A percentile compares a stretch with the other conserved stretches of the same genome.
phyloP scores from a whole-genome alignment of 192 early-diverging fungal species.

The Nowakowskiella sp. region DNA sequence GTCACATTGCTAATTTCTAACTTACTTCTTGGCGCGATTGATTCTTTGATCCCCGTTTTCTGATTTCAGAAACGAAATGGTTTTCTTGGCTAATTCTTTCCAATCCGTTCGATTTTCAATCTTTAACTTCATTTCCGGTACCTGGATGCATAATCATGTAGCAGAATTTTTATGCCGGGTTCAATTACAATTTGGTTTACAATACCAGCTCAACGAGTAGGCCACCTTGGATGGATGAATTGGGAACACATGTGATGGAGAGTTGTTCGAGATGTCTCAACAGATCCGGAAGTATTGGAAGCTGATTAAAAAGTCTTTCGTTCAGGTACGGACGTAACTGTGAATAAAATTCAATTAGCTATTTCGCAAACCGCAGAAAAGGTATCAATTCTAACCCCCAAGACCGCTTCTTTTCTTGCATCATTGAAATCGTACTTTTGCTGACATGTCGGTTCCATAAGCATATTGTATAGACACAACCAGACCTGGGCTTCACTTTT shows the following conservation, averaged over 20 bases:
- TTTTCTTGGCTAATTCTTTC: constrained; percentile 11
- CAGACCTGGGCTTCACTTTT: constrained; percentile 25
- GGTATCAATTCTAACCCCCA: constrained; percentile 22
- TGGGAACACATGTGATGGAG: too few species aligned
- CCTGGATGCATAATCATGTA: too few species aligned
- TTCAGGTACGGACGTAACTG: too few species aligned
- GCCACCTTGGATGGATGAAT: too few species aligned
- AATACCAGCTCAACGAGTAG: too few species aligned
- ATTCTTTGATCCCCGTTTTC: background rate
- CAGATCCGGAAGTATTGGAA: background rate
- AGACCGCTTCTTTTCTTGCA: constrained; percentile 26
- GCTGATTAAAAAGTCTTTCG: background rate
- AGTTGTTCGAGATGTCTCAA: too few species aligned
- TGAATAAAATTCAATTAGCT: too few species aligned
- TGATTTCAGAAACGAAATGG: constrained; percentile 2
- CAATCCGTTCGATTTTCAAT: constrained; percentile 8
- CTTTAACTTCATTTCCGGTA: constrained; percentile 6
- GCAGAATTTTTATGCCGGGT: too few species aligned
- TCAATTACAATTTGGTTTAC: too few species aligned
- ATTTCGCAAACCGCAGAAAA: background rate
- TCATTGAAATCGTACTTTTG: constrained; percentile 30
- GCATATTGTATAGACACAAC: constrained; percentile 40
- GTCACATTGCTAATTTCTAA: too few species aligned
- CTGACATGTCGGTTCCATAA: constrained; percentile 37
- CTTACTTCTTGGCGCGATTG: constrained; percentile 6